Conservation (phyloP, 2,329 filamentous ascomycete genomes). For the Microdochium paspali region DNA sequence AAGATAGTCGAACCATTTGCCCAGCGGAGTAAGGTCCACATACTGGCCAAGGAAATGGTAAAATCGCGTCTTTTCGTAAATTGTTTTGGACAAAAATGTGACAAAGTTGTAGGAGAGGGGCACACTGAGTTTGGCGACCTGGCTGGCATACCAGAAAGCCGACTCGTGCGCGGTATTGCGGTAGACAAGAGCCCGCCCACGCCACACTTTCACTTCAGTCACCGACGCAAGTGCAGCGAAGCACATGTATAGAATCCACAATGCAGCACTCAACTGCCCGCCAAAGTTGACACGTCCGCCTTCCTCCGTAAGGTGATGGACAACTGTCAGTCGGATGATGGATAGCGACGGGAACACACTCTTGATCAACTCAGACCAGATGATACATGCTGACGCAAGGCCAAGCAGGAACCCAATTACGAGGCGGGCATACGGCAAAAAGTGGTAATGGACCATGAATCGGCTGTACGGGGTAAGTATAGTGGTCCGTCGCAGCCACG, state of each 20-base stretch:
- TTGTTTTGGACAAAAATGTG: conserved; percentile 67
- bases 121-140: conserved; percentile 86
- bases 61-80: conserved; percentile 74
- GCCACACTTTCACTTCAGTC: conserved; percentile 94
- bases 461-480: conserved; percentile 74
- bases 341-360: conserved; percentile 70
- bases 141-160: conserved; percentile 91
- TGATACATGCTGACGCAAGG: conserved; percentile 68
- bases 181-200: conserved; percentile 79
- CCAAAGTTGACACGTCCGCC: conserved; percentile 74
- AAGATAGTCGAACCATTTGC: conserved; percentile 75
- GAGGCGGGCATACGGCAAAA: conserved; percentile 61
- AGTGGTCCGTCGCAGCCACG: conserved; percentile 42
- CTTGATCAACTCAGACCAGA: conserved; percentile 92
- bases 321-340: conserved; percentile 54
- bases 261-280: conserved; percentile 73
- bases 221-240: conserved; percentile 78
- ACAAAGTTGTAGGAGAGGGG: conserved; percentile 95
- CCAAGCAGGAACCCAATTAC: conserved; percentile 58
- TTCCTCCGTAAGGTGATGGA: conserved; percentile 65
- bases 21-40: conserved; percentile 75
- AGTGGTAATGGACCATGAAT: conserved; percentile 65
- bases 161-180: conserved; percentile 89
- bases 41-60: conserved; percentile 76
- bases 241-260: conserved; percentile 97